phyloP scores from a whole-genome alignment of 257 asterid species.

The Lavandula angustifolia region DNA sequence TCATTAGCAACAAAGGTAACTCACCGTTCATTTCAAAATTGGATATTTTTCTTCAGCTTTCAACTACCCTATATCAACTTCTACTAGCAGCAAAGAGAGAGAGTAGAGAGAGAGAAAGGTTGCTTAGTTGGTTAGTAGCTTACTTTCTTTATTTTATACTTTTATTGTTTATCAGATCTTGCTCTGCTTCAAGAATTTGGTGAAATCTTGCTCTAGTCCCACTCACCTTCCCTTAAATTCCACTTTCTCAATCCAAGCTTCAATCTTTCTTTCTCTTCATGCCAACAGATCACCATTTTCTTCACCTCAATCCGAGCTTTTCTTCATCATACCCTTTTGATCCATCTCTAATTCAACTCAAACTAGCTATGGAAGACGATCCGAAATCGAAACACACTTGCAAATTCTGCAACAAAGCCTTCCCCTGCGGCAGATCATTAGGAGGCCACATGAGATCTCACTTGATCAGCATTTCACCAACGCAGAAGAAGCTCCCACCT shows the following conservation, averaged over 20 bases:
- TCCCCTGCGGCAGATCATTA: constrained; percentile 40
- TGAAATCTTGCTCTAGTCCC: background rate
- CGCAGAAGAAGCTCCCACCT: constrained; percentile 44
- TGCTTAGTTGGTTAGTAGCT: constrained; percentile 36
- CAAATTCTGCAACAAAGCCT: constrained; percentile 66
- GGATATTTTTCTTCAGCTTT: constrained; percentile 41
- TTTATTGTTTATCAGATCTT: constrained; percentile 38
- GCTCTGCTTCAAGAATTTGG: constrained; percentile 16
- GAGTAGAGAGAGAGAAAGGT: constrained; percentile 18
- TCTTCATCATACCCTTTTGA: background rate
- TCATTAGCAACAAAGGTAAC: constrained; percentile 39
- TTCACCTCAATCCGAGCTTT: too few relatives aligned
- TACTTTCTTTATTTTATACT: constrained; percentile 29
- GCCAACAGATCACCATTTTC: background rate
- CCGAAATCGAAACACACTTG: constrained; percentile 44
- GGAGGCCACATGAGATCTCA: constrained; percentile 81
- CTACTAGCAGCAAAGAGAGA: constrained; percentile 28
- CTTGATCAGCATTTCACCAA: constrained; percentile 45
- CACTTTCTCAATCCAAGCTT: too few relatives aligned
- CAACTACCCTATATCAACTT: constrained; percentile 43
- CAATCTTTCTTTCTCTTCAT: background rate
- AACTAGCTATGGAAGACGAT: constrained; percentile 47
- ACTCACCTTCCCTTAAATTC: background rate
- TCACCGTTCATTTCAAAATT: constrained; percentile 34
- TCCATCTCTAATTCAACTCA: too few relatives aligned